Percentiles rank a stretch among this genome's conserved stretches.
phyloP scores from a whole-genome alignment of 176 grass and related monocot genomes.

The Oryza brachyantha region DNA sequence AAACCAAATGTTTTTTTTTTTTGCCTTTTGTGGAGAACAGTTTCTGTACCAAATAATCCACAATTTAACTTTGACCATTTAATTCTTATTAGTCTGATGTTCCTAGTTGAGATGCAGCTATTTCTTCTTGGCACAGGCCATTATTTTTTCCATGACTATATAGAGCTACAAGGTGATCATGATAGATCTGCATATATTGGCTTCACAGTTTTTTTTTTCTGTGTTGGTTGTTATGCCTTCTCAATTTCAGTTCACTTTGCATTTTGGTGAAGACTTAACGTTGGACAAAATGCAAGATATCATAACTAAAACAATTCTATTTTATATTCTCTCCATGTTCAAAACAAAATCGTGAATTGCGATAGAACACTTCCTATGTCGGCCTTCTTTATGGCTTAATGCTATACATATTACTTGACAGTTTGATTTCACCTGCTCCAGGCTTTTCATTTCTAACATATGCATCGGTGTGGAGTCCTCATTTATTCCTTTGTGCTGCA shows the following conservation, averaged over 20 bases:
- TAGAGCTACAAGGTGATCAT: not conserved
- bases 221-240: not conserved
- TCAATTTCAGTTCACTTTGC: not conserved
- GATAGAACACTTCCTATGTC: not conserved
- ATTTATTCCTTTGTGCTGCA: slow-evolving; percentile 21
- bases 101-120: not conserved
- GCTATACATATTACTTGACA: not conserved
- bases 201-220: not conserved
- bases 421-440: not conserved
- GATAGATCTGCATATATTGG: not conserved
- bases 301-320: not conserved
- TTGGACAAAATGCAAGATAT: not conserved
- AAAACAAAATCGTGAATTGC: not conserved
- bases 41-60: not conserved
- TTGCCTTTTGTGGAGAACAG: not conserved
- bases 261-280: not conserved
- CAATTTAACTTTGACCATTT: not conserved
- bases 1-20: not conserved
- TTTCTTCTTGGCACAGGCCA: not conserved
- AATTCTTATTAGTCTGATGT: not conserved
- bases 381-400: not conserved
- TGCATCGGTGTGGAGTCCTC: not conserved
- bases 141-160: not conserved
- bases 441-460: not conserved
- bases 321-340: not conserved